Evolutionary conservation across 2,329 filamentous ascomycete species (phyloP).

Genomic region (Dothiorella sarmentorum): DNA sequence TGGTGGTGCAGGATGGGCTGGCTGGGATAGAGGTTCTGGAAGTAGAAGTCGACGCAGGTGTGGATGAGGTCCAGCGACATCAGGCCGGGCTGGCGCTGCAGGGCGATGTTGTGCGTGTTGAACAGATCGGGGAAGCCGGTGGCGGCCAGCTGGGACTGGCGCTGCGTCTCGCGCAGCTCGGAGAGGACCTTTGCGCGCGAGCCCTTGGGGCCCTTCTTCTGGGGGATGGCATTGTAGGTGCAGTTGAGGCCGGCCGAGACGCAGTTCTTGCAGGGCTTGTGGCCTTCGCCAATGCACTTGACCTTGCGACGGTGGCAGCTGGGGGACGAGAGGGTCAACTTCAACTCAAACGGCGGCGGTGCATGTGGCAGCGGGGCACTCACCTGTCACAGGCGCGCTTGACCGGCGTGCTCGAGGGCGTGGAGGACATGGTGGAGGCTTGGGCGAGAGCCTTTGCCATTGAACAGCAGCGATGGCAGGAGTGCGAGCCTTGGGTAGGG

Average conservation of each 20-base stretch:
- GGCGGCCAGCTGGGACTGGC: constrained; percentile 43
- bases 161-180: constrained; percentile 54
- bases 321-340: constrained; percentile 21
- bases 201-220: constrained; percentile 62
- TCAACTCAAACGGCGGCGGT: not conserved
- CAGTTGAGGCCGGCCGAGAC: constrained; percentile 57
- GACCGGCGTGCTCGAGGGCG: constrained; percentile 33
- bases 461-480: constrained; percentile 10
- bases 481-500: constrained; percentile 1
- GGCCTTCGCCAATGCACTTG: constrained; percentile 50
- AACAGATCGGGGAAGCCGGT: constrained; percentile 37
- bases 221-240: constrained; percentile 62
- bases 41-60: constrained; percentile 59
- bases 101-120: constrained; percentile 41
- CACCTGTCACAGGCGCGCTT: constrained; percentile 44
- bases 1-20: constrained; percentile 57
- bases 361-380: constrained; percentile 21
- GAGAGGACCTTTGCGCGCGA: constrained; percentile 62
- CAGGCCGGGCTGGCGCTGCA: constrained; percentile 47
- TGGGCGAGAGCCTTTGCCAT: constrained; percentile 18
- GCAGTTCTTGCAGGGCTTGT: constrained; percentile 59
- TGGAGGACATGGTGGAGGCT: constrained; percentile 17
- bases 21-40: constrained; percentile 61
- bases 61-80: constrained; percentile 49
- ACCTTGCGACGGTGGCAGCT: constrained; percentile 50